Evolutionary conservation across 768 basidiomycete species (phyloP).

Genomic region (Lactifluus hygrophoroides): DNA sequence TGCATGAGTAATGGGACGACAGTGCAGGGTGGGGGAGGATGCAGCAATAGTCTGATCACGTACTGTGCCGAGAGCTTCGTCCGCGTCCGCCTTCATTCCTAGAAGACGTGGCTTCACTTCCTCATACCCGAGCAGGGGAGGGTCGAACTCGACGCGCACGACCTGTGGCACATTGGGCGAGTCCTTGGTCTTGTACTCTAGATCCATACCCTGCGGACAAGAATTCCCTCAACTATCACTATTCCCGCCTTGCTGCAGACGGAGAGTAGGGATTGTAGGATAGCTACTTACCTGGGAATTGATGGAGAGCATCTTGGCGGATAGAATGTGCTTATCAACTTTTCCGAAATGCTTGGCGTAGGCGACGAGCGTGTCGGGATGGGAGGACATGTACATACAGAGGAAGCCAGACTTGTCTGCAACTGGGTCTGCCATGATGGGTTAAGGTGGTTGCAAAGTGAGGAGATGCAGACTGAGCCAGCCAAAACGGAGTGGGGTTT

Average conservation of each 20-base stretch:
- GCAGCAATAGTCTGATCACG: slow-evolving; percentile 19
- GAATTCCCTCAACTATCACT: neutral
- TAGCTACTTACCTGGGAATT: slow-evolving; percentile 45
- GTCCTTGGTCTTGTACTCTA: slow-evolving; percentile 50
- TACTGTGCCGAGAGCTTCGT: slow-evolving; percentile 76
- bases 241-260: neutral
- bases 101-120: slow-evolving; percentile 76
- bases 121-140: slow-evolving; percentile 64
- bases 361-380: slow-evolving; percentile 77
- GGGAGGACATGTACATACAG: slow-evolving; percentile 77
- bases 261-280: neutral
- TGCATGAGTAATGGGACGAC: neutral
- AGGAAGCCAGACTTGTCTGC: slow-evolving; percentile 69
- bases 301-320: slow-evolving; percentile 66
- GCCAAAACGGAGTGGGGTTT: too few species aligned
- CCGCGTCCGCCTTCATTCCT: slow-evolving; percentile 72
- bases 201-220: slow-evolving; percentile 50
- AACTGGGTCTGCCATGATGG: slow-evolving; percentile 58
- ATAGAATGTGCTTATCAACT: slow-evolving; percentile 42
- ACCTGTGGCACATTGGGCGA: slow-evolving; percentile 36
- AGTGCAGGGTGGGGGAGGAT: neutral
- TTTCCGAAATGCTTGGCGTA: slow-evolving; percentile 75
- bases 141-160: slow-evolving; percentile 54
- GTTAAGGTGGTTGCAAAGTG: too few species aligned
- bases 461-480: too few species aligned